These are phyloP conservation scores for Globisporangium acanthophoron DNA, from an alignment of 352 stramenopile genomes.

Conservation along the genomic window DNA sequence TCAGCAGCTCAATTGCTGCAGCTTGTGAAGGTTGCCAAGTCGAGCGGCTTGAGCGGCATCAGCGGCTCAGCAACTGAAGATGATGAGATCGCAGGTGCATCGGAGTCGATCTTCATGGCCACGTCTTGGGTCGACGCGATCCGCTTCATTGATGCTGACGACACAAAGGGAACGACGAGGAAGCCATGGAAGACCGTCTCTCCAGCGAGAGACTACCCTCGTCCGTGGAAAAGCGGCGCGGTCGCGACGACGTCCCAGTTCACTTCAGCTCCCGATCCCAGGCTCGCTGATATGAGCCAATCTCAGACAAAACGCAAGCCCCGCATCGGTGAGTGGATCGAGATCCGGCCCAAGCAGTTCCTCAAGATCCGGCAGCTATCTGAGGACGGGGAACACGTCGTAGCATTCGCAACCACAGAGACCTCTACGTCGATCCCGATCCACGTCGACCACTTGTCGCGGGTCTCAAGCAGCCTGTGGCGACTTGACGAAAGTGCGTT, in stretches of 20 bases:
- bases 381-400: slow-evolving; percentile 23
- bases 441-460: slow-evolving; percentile 18
- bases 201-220: slow-evolving; percentile 14
- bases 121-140: slow-evolving; percentile 1
- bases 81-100: neutral
- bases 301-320: slow-evolving; percentile 13
- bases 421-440: slow-evolving; percentile 19
- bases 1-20: slow-evolving; percentile 2
- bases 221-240: slow-evolving; percentile 14
- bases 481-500: slow-evolving; percentile 16
- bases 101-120: neutral
- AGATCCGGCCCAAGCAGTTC: slow-evolving; percentile 40
- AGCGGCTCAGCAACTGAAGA: neutral
- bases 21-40: slow-evolving; percentile 12
- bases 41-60: neutral
- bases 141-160: neutral
- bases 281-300: neutral
- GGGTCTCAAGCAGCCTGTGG: slow-evolving; percentile 41
- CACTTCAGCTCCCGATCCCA: neutral
- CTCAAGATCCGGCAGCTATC: slow-evolving; percentile 39
- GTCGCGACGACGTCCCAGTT: neutral
- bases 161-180: neutral
- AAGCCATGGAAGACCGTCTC: slow-evolving; percentile 17
- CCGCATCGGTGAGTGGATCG: slow-evolving; percentile 45
- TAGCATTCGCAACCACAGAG: slow-evolving; percentile 14